A percentile compares a stretch with the other conserved stretches of the same genome.
phyloP scores from a whole-genome alignment of 257 asterid genomes.

The Nicotiana otophora region DNA sequence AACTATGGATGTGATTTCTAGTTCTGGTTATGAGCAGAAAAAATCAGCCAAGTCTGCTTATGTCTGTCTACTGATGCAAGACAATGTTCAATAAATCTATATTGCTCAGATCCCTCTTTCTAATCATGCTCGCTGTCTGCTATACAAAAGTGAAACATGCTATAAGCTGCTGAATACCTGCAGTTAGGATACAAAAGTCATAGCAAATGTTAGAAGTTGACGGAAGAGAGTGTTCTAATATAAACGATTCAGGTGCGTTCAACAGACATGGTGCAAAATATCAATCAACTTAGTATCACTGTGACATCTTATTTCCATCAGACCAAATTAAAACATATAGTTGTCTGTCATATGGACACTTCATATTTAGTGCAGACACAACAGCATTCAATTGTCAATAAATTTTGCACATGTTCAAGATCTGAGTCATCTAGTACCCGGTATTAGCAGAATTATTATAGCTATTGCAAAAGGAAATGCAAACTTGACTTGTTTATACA shows the following conservation, averaged over 20 bases:
- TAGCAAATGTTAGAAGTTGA: too few relatives aligned
- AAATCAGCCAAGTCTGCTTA: constrained; percentile 37
- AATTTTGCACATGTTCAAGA: background rate
- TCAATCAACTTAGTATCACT: background rate
- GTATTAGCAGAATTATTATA: constrained; percentile 81
- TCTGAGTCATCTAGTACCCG: constrained; percentile 41
- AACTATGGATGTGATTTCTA: background rate
- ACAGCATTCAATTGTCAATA: background rate
- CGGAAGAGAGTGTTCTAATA: too few relatives aligned
- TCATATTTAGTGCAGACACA: background rate
- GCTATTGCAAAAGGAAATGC: constrained; percentile 86
- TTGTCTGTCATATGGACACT: background rate
- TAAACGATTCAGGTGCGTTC: too few relatives aligned
- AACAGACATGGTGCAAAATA: too few relatives aligned
- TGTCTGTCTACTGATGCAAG: constrained; percentile 32
- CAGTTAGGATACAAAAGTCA: too few relatives aligned
- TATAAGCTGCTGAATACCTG: constrained; percentile 36
- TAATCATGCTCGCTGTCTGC: constrained; percentile 38
- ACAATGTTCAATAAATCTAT: constrained; percentile 27
- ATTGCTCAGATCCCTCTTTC: constrained; percentile 40
- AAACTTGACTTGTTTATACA: constrained; percentile 81
- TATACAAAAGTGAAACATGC: constrained; percentile 41
- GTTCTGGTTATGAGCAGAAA: constrained; percentile 21
- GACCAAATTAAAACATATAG: background rate
- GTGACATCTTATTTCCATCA: background rate